Evolutionary conservation across 2,329 filamentous ascomycete species (phyloP), one percentile per base, ranked within the genome.

Genomic region (Decorospora gaudefroyi): DNA sequence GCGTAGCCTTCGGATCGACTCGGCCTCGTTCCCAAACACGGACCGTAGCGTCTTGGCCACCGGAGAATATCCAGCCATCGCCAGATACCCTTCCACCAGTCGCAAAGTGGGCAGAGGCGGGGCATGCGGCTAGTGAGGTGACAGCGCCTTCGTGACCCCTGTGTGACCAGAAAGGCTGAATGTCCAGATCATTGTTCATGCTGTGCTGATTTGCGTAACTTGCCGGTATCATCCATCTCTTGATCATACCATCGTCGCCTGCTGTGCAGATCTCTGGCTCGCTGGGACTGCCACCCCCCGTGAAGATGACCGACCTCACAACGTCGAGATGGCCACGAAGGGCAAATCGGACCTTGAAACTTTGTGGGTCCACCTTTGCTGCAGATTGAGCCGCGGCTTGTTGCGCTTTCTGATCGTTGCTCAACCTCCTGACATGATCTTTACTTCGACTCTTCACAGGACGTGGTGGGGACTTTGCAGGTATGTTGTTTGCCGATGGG

Each of bases 41-140:
- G 25, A 99, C 85, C 5, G 90, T 95, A 12, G 88, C 84, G 70
- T 99, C 93, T 68, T 96, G 90, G 3, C 93, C 93, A 49, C 93
- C 93, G 4, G 92, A 97, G 71, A 99, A 99, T 55, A 99, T 91
- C 93, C 93, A 99, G 18, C 93, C 93, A 60, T 97, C 93, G 21
- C 92, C 92, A 59, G 87, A 84, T 6, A 88, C 89, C 51, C 91
- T 84, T 5, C 91, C 90, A 23, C 91, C 89, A 12, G 90, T 95
- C 6, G 89, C 87, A 67, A 96, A 96, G 64, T 88, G 93, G 17
- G 88, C 88, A 2, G 89, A 86, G 2, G 90, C 85, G 2, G 90
- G 90, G 78, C 90, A 96, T 3, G 92, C 87, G 0, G 92, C 86
- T 17, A 99, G 75, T 29, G 84, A 90, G 27, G 95, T 87, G 2